Conservation (phyloP, 305 asterid species). For the Rubia peregrina region DNA sequence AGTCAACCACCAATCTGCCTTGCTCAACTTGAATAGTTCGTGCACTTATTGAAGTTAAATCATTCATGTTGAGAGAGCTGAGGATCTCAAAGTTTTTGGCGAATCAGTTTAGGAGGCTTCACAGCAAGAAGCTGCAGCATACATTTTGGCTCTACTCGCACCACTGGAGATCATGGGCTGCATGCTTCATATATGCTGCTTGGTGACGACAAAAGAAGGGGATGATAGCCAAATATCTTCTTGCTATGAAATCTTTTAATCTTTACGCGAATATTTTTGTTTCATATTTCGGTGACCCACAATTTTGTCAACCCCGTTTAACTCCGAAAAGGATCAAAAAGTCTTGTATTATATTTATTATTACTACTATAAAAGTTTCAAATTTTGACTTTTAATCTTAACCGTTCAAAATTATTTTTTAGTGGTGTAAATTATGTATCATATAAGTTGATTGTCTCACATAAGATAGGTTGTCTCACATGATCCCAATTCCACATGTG, state of each 20-base stretch:
- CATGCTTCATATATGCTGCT: conserved; percentile 87
- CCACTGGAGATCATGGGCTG: conserved; percentile 97
- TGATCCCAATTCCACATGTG: too few species aligned
- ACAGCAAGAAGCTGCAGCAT: conserved; percentile 92
- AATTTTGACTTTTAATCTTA: too few species aligned
- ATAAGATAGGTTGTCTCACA: too few species aligned
- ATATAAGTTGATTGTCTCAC: too few species aligned
- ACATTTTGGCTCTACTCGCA: conserved; percentile 84
- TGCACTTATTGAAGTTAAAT: conserved; percentile 81
- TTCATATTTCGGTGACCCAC: too few species aligned
- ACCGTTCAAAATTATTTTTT: too few species aligned
- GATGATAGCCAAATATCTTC: conserved; percentile 58
- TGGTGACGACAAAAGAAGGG: conserved; percentile 74
- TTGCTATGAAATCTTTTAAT: conserved; percentile 49
- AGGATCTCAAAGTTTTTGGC: conserved; percentile 90
- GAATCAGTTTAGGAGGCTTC: conserved; percentile 84
- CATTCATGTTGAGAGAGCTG: conserved; percentile 78
- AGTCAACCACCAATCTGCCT: conserved; percentile 66
- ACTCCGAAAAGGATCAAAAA: too few species aligned
- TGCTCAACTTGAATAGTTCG: conserved; percentile 81
- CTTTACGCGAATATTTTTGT: conserved; percentile 33
- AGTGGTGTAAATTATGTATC: too few species aligned
- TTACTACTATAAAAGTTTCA: too few species aligned
- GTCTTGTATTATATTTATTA: too few species aligned
- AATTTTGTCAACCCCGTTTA: too few species aligned